Percentiles rank a stretch among this genome's conserved stretches.
Conservation (phyloP, 306 rosid species). For the Biancaea sappan region DNA sequence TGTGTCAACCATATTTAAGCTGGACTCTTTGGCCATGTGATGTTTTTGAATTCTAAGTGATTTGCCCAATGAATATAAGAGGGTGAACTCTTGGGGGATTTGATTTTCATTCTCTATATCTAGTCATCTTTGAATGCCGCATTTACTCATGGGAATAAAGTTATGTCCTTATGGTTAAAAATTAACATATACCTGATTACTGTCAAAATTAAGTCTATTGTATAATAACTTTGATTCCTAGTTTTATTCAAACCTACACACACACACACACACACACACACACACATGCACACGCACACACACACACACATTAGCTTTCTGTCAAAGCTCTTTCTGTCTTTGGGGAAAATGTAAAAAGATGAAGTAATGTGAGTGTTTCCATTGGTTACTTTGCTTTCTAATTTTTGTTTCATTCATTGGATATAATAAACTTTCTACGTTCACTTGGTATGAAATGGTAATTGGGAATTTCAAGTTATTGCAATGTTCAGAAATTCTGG, state of each 20-base stretch:
- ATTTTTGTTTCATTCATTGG: not conserved
- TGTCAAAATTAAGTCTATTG: not conserved
- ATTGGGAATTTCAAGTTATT: not conserved
- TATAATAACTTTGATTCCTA: not conserved
- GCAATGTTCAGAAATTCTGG: not conserved
- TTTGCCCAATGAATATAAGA: constrained; percentile 7
- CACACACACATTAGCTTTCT: not conserved
- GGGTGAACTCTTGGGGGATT: constrained; percentile 12
- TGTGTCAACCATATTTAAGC: constrained; percentile 10
- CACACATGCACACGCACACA: not conserved
- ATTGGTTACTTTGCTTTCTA: not conserved
- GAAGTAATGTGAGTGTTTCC: constrained; percentile 1
- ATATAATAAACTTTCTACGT: not conserved
- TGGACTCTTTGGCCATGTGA: constrained; percentile 33
- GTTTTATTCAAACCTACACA: not conserved
- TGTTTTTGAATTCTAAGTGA: constrained; percentile 21
- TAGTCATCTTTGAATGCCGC: not conserved
- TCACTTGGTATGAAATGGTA: not conserved
- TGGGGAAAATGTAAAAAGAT: not conserved
- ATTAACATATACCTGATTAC: not conserved
- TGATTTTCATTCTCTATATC: constrained; percentile 5
- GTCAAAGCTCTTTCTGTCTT: not conserved
- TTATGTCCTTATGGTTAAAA: constrained; percentile 10
- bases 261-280: not conserved
- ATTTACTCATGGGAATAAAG: constrained; percentile 1